These are phyloP conservation scores for Globisporangium splendens DNA, from an alignment of 352 stramenopile genomes.

Conservation along the genomic window DNA sequence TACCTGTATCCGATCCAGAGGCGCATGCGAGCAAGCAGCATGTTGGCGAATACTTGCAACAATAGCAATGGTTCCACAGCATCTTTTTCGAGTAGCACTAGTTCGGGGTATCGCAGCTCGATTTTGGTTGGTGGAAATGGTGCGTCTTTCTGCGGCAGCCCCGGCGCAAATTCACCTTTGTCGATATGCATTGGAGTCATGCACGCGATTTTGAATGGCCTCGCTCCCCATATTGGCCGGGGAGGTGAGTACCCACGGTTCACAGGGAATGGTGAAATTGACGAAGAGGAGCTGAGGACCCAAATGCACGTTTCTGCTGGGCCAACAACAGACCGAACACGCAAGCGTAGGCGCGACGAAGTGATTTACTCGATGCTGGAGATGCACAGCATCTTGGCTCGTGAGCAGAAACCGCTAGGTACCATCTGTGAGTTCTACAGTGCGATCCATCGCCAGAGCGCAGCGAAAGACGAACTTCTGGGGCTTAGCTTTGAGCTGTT, in stretches of 20 bases:
- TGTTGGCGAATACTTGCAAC: slow-evolving; percentile 6
- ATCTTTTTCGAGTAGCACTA: background rate
- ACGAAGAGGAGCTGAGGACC: slow-evolving; percentile 9
- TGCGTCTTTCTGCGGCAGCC: slow-evolving; percentile 18
- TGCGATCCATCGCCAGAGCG: slow-evolving; percentile 22
- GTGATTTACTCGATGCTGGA: slow-evolving; percentile 76
- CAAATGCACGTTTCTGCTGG: background rate
- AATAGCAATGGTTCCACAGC: background rate
- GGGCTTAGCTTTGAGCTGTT: slow-evolving; percentile 61
- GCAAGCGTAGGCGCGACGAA: slow-evolving; percentile 44
- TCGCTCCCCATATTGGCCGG: slow-evolving; percentile 43
- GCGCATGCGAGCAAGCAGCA: slow-evolving; percentile 15
- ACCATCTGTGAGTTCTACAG: slow-evolving; percentile 81
- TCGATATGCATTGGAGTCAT: slow-evolving; percentile 28
- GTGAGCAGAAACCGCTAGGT: slow-evolving; percentile 60
- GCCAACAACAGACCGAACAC: slow-evolving; percentile 8
- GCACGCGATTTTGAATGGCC: slow-evolving; percentile 40
- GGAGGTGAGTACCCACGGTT: slow-evolving; percentile 19
- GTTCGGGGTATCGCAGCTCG: slow-evolving; percentile 3
- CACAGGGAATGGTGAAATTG: background rate
- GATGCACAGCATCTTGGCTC: slow-evolving; percentile 59
- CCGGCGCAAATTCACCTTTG: slow-evolving; percentile 17
- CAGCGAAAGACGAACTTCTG: slow-evolving; percentile 45
- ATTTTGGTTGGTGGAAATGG: slow-evolving; percentile 1
- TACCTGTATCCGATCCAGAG: slow-evolving; percentile 45